phyloP scores from a whole-genome alignment of 257 asterid species.

The Gardenia jasminoides region DNA sequence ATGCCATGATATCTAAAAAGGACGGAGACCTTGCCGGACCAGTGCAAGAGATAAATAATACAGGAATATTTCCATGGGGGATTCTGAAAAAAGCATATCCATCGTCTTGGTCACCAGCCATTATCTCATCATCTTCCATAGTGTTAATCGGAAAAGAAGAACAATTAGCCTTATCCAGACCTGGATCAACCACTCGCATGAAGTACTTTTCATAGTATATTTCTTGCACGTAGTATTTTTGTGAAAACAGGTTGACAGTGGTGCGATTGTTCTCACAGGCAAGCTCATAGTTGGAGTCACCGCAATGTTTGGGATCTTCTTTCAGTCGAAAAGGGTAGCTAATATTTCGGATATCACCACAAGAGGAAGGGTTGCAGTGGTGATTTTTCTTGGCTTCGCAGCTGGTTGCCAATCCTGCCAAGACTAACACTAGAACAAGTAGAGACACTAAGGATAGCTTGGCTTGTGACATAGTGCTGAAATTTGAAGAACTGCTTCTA shows the following conservation, averaged over 20 bases:
- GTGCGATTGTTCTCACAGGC: slow-evolving; percentile 32
- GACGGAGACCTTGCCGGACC: no score
- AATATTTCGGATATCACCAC: slow-evolving; percentile 35
- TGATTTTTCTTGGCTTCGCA: slow-evolving; percentile 5
- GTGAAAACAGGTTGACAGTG: slow-evolving; percentile 14
- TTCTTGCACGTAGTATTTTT: slow-evolving; percentile 24
- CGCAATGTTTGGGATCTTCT: slow-evolving; percentile 14
- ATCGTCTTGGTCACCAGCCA: neutral
- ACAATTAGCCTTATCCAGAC: slow-evolving; percentile 18
- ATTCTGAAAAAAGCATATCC: no score
- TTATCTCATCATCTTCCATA: neutral
- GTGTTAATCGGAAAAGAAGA: slow-evolving; percentile 8
- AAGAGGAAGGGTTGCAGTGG: slow-evolving; percentile 27
- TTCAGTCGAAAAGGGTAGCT: slow-evolving; percentile 34
- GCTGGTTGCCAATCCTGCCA: neutral
- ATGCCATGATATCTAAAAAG: no score
- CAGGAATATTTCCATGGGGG: no score
- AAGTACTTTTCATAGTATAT: slow-evolving; percentile 28
- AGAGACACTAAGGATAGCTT: no score
- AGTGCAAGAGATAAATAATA: no score
- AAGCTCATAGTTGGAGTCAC: slow-evolving; percentile 24
- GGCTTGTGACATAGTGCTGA: no score
- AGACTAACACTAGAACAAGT: neutral
- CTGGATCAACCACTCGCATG: slow-evolving; percentile 28
- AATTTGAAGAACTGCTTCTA: no score